Conservation (phyloP, 768 basidiomycete genomes). For the Auricularia sp. region DNA sequence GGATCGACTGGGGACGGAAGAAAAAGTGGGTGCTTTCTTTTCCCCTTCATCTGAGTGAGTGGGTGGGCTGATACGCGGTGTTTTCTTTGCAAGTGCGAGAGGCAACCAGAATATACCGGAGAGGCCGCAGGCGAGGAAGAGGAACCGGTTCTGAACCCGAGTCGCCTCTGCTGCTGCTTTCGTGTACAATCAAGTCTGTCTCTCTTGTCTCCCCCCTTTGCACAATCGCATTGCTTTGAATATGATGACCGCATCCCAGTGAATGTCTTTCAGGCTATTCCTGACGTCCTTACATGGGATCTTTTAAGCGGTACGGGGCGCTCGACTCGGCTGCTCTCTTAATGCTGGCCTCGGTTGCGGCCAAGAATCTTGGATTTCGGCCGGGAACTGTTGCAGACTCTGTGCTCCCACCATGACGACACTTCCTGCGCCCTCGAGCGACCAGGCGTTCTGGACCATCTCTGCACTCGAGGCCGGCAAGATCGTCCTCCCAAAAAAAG, state of each 20-base stretch:
- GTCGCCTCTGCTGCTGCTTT: neutral
- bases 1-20: neutral
- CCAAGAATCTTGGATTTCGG: too few relatives aligned
- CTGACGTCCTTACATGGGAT: too few relatives aligned
- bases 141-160: neutral
- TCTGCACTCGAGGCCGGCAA: constrained; percentile 47
- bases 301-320: too few relatives aligned
- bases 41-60: neutral
- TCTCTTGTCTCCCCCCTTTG: too few relatives aligned
- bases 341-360: too few relatives aligned
- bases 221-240: too few relatives aligned
- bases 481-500: constrained; percentile 28
- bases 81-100: neutral
- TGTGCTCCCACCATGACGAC: too few relatives aligned
- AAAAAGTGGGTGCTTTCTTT: neutral
- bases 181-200: too few relatives aligned
- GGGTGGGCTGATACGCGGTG: neutral
- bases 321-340: too few relatives aligned
- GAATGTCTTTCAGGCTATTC: too few relatives aligned
- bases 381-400: too few relatives aligned
- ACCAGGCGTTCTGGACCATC: constrained; percentile 30
- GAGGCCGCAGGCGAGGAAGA: neutral
- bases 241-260: too few relatives aligned
- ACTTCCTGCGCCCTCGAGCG: neutral
- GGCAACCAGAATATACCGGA: neutral